A percentile compares a stretch with the other conserved stretches of the same genome.
phyloP scores from a whole-genome alignment of 345 rosid species.

The Cardamine resedifolia region DNA sequence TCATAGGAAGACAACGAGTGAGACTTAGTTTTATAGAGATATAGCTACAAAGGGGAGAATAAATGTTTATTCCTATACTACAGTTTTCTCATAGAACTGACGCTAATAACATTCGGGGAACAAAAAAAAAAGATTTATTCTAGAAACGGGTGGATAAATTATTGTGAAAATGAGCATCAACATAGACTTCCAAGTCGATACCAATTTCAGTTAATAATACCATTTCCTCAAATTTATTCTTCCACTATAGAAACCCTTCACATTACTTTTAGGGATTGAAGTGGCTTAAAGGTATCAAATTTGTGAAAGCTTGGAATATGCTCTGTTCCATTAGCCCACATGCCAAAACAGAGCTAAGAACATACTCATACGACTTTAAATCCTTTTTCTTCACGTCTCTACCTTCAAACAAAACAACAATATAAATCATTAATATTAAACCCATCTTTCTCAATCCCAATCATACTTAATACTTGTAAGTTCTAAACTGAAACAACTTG shows the following conservation, averaged over 20 bases:
- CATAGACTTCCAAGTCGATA: background rate
- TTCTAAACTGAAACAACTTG: slow-evolving; percentile 9
- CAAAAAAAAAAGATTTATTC: too few species aligned
- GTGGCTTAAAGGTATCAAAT: slow-evolving; percentile 26
- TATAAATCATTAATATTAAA: background rate
- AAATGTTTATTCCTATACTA: too few species aligned
- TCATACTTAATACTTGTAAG: slow-evolving; percentile 12
- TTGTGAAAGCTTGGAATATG: slow-evolving; percentile 37
- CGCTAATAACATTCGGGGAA: background rate
- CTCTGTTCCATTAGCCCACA: slow-evolving; percentile 32
- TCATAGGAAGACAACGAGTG: too few species aligned
- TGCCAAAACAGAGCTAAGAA: slow-evolving; percentile 35
- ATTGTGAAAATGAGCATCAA: slow-evolving; percentile 25
- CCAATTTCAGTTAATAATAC: slow-evolving; percentile 13
- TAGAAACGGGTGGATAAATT: background rate
- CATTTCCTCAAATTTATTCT: slow-evolving; percentile 8
- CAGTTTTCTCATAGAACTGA: background rate
- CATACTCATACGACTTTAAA: slow-evolving; percentile 25
- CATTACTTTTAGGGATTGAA: background rate
- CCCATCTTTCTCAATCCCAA: slow-evolving; percentile 8
- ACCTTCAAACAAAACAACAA: slow-evolving; percentile 27
- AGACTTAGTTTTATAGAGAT: too few species aligned
- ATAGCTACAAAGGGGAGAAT: too few species aligned
- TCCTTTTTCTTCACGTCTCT: slow-evolving; percentile 36
- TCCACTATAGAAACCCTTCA: slow-evolving; percentile 13